phyloP scores from a whole-genome alignment of 2,329 filamentous ascomycete genomes.

The Penicillium italicum region DNA sequence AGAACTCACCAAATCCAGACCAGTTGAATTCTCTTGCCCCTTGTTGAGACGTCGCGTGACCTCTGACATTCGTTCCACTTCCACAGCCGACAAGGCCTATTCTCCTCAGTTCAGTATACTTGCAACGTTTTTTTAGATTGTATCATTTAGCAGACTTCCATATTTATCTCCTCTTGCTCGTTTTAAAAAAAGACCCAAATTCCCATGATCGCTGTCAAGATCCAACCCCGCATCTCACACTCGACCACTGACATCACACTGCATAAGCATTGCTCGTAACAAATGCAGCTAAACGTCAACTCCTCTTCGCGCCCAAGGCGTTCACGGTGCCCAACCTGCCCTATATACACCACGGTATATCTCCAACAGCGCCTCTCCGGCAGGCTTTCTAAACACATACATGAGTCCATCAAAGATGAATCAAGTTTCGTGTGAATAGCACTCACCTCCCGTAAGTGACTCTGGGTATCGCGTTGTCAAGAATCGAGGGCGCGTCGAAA shows the following conservation, averaged over 20 bases:
- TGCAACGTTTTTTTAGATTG: too few species aligned
- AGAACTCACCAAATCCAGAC: neutral
- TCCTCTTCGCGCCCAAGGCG: neutral
- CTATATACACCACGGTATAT: neutral
- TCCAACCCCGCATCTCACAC: neutral
- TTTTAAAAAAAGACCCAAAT: too few species aligned
- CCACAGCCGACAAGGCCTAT: neutral
- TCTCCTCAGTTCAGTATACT: too few species aligned
- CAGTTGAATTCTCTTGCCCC: neutral
- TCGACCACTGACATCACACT: neutral
- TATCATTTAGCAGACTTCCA: too few species aligned
- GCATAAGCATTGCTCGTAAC: neutral
- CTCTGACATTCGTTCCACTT: neutral
- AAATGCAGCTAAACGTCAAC: neutral
- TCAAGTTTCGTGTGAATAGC: neutral
- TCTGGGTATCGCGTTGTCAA: neutral
- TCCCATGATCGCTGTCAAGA: too few species aligned
- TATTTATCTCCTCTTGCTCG: too few species aligned
- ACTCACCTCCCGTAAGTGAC: neutral
- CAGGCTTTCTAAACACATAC: neutral
- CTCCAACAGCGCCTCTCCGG: neutral
- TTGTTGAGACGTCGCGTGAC: neutral
- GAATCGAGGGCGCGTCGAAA: neutral
- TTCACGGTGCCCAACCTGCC: neutral
- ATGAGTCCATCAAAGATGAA: neutral